Percentiles rank a stretch among this genome's conserved stretches.
phyloP scores from a whole-genome alignment of 1,284 basidiomycete genomes.

The Leccinum brunneo-olivaceum region DNA sequence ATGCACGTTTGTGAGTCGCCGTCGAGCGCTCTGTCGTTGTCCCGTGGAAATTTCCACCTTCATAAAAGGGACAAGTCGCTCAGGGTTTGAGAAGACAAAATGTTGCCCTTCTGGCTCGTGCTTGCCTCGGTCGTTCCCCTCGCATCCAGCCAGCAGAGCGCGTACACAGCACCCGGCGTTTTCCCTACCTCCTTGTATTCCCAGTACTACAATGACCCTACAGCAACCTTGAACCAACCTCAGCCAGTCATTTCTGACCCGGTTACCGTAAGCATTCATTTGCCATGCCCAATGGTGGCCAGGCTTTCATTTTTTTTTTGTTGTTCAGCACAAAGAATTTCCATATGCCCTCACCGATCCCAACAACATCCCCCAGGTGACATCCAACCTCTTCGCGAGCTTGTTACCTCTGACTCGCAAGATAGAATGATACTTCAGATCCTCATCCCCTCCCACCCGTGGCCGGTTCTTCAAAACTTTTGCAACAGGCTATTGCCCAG shows the following conservation, averaged over 20 bases:
- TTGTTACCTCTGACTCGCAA: not conserved
- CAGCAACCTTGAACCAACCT: constrained; percentile 58
- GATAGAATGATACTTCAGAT: constrained; percentile 49
- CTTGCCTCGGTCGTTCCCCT: constrained; percentile 8
- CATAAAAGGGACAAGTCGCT: constrained; percentile 14
- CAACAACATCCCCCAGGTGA: constrained; percentile 43
- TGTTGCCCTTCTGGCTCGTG: constrained; percentile 11
- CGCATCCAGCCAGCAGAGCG: constrained; percentile 31
- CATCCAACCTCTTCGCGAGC: not conserved
- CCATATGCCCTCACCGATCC: constrained; percentile 56
- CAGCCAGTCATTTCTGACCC: constrained; percentile 69
- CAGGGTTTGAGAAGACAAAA: not conserved
- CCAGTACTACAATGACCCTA: constrained; percentile 68
- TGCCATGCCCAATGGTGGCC: not conserved
- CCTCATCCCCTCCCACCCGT: constrained; percentile 58
- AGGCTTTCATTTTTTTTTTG: not conserved
- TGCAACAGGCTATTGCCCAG: constrained; percentile 47
- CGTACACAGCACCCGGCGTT: constrained; percentile 51
- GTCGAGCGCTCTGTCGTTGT: not conserved
- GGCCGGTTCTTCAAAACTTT: constrained; percentile 38
- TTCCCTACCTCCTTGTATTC: constrained; percentile 60
- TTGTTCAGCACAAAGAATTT: constrained; percentile 46
- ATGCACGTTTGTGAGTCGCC: not conserved
- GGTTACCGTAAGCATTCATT: constrained; percentile 40
- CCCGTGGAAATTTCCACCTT: constrained; percentile 8